Base-by-base conservation (phyloP, 2,329 filamentous ascomycete species). In the Cryphonectria japonica region DNA sequence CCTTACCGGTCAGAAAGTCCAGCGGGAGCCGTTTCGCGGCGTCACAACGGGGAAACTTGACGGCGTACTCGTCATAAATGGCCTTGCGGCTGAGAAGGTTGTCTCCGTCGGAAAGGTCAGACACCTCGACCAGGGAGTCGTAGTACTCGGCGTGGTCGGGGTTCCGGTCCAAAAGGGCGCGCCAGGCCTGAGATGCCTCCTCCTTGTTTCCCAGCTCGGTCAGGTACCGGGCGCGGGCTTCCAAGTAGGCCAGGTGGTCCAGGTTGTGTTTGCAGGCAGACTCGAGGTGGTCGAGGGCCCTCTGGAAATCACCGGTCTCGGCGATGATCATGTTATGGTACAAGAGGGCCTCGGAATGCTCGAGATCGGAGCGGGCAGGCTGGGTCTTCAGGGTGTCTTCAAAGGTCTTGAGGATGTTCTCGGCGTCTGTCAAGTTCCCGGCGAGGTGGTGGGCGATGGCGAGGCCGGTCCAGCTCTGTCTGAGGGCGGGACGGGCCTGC, bases 381-480 rank as follows among this genome's bases (percentile, higher is more conserved):
- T 91, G 88, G 16, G 88, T 87, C 83, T 97, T 98, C 74, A 99
- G 81, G 0, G 95, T 98, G 73, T 96, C 94, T 82, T 99, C 96
- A 80, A 95, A 99, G 22, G 92, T 97, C 63, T 90, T 93, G 76
- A 99, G 84, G 57, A 97, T 93, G 77, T 94, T 94, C 83, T 99
- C 96, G 41, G 96, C 97, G 77, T 96, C 92, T 61, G 86, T 83
- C 73, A 96, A 85, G 78, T 97, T 93, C 1, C 95, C 96, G n/a
- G 91, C 88, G 67, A 99, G 86, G 78, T 99, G 96, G 79, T 97
- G 90, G 50, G 95, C 96, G 70, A 98, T 92, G 57, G 96, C 96
- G 72, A 99, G 84, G n/a, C 94, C 96, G 5, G 96, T 98, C 97
- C 97, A 99, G 82, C 95, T 98, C 83, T 97, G 93, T 75, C 97